Base-by-base conservation (phyloP, 768 basidiomycete species). In the Phylloporus rhodoxanthus region DNA sequence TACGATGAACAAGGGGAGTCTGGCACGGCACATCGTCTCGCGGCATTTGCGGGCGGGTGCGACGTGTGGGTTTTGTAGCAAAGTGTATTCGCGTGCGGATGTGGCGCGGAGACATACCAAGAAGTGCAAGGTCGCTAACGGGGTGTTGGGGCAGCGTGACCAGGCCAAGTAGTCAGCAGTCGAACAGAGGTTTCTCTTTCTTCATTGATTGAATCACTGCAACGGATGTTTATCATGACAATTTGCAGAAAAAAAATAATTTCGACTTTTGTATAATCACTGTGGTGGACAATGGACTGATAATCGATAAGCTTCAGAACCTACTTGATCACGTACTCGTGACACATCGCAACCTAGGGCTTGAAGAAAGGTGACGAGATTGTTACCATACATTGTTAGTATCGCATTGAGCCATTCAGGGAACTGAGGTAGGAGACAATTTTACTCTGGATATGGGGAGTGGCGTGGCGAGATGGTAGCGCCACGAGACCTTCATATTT, bases 51-150 rank as follows among this genome's bases (percentile, higher is more conserved):
- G 52, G 8, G 45, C 57, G 8, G 57, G 59, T 2, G 52, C 53
- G 21, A 51, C 53, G 8, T 65, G 63, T 50, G 52, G 42, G 20
- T 48, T 54, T 43, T 67, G 63, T 17, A 54, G 47, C 45, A 67
- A 60, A 53, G 39, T 52, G 33, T 59, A 67, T 44, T 65, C 62
- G 26, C 57, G 65, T 4, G 43, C 33, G 19, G 62, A 64, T 41
- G 65, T 62, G 9, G 57, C 63, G 4, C 49, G 50, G 26, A 62
- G 63, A 36, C 65, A 67, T 34, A 29, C 55, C 8, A 62, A 45
- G 34, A 64, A 62, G 33, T 67, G 63, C 47, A 61, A 65, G 50
- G 51, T n/a, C n/a, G n/a, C n/a, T n/a, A 64, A 64, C 10, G 56
- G 43, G 37, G 32, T 5, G 9, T 13, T 13, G 20, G 41, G 23